Evolutionary conservation across 495 filamentous ascomycete species (phyloP), one percentile per base, ranked within the genome.

Genomic region (Penicillium steckii): DNA sequence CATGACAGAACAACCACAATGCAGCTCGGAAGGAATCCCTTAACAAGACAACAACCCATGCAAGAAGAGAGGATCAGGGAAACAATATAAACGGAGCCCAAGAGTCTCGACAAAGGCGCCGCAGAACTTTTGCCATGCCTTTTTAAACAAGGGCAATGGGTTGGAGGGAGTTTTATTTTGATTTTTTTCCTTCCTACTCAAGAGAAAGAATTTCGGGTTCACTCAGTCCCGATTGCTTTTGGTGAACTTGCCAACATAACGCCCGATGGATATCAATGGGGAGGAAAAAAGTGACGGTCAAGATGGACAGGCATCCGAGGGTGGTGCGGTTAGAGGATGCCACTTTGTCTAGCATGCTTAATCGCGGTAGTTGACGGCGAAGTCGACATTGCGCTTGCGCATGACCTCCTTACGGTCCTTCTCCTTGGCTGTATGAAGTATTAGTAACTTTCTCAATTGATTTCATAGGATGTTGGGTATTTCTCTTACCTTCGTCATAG

Each of bases 401-500:
- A 91, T 91, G 63, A 85, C 62, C 52, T 81, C 83, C 70, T 86
- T 80, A 56, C 90, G 77, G 67, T 87, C 76, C 65, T 85, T 83
- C 61, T 91, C 87, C 68, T 88, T 91, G 62, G 70, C 88, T 89
- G 64, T 73, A 55, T 40, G 48, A 18, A 26, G n/a, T 30, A 48
- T 32, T 58, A 61, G 73, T 54, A 71, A 52, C 9, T 40, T n/a
- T n/a, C n/a, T n/a, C n/a, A n/a, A n/a, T n/a, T n/a, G n/a, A n/a
- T n/a, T n/a, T n/a, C n/a, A 3, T 46, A 12, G 27, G 21, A 37
- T 10, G 13, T 15, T 15, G 13, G 21, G 1, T 21, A 17, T 15
- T 7, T 40, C 17, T 50, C 72, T 58, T 68, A 91, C 89, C 83
- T 79, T 82, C 78, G 68, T 98, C 93, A 69, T 90, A 98, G 17